phyloP scores from a whole-genome alignment of 805 yeast species.

The Hyphopichia homilentoma region DNA sequence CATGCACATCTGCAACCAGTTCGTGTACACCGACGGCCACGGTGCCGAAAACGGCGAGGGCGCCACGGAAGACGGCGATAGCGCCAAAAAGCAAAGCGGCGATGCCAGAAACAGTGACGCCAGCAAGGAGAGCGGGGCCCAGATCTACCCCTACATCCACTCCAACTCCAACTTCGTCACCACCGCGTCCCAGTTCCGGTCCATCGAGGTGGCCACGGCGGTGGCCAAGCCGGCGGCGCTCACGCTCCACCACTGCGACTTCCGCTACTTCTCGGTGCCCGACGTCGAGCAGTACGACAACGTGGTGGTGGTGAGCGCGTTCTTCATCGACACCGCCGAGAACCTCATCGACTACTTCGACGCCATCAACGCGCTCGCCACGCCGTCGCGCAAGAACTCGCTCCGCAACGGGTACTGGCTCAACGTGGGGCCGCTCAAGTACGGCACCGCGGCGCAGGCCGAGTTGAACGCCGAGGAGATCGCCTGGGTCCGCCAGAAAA shows the following conservation, averaged over 20 bases:
- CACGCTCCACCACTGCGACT: conserved; percentile 55
- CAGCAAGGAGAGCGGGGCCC: conserved; percentile 6
- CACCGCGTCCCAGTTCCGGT: conserved; percentile 48
- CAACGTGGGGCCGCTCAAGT: conserved; percentile 88
- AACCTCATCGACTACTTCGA: conserved; percentile 74
- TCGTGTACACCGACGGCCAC: conserved; percentile 36
- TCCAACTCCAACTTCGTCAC: conserved; percentile 63
- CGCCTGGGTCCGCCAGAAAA: conserved; percentile 40
- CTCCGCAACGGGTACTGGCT: conserved; percentile 67
- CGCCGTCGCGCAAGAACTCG: conserved; percentile 7
- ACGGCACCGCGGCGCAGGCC: conserved; percentile 78
- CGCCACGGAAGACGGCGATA: background rate
- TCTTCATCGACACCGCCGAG: conserved; percentile 91
- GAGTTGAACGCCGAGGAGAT: conserved; percentile 77
- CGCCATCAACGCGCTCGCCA: conserved; percentile 40
- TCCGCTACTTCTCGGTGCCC: conserved; percentile 46
- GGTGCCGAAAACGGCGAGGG: background rate
- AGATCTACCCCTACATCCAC: conserved; percentile 52
- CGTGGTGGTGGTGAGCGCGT: conserved; percentile 61
- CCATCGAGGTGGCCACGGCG: conserved; percentile 25
- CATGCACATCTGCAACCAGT: conserved; percentile 70
- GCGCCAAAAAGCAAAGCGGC: background rate
- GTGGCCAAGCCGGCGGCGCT: conserved; percentile 45
- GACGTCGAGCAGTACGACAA: conserved; percentile 32
- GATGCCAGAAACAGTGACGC: background rate